Conservation (phyloP, 805 yeast species). For the Yamadazyma ubonensis region DNA sequence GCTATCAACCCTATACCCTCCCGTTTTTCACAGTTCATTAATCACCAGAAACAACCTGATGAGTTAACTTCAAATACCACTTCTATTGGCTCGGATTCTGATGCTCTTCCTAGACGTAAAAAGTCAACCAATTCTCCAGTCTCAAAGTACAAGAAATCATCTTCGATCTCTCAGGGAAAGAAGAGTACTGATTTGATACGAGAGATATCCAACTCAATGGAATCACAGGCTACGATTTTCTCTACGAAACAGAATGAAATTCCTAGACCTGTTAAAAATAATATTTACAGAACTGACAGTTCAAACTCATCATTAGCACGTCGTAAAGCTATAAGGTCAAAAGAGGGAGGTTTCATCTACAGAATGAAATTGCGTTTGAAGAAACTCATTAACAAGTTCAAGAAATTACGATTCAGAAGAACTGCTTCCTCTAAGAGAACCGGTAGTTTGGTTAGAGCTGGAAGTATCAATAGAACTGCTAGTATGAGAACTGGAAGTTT, state of each 20-base stretch:
- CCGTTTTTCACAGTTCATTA: slow-evolving; percentile 40
- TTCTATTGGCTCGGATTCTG: slow-evolving; percentile 13
- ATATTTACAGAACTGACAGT: slow-evolving; percentile 3
- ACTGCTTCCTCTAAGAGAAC: slow-evolving; percentile 26
- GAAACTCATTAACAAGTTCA: slow-evolving; percentile 24
- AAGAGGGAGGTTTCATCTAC: slow-evolving; percentile 33
- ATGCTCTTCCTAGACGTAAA: slow-evolving; percentile 1
- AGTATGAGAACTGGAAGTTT: slow-evolving; percentile 1
- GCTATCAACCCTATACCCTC: slow-evolving; percentile 37
- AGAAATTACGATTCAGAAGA: slow-evolving; percentile 21
- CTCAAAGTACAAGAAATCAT: slow-evolving; percentile 4
- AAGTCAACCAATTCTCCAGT: neutral
- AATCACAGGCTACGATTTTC: slow-evolving; percentile 45
- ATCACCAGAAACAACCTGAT: slow-evolving; percentile 25
- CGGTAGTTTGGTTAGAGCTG: slow-evolving; percentile 13
- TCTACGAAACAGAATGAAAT: slow-evolving; percentile 32
- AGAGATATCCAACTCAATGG: slow-evolving; percentile 36
- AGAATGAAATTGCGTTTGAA: slow-evolving; percentile 29
- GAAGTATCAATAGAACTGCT: slow-evolving; percentile 2
- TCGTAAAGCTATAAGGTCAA: slow-evolving; percentile 33
- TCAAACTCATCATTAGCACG: slow-evolving; percentile 21
- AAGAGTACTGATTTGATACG: slow-evolving; percentile 5
- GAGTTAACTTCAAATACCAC: slow-evolving; percentile 12
- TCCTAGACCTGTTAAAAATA: slow-evolving; percentile 1
- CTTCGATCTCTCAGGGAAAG: slow-evolving; percentile 3